phyloP scores from a whole-genome alignment of 768 basidiomycete species.

The Suillus subaureus region DNA sequence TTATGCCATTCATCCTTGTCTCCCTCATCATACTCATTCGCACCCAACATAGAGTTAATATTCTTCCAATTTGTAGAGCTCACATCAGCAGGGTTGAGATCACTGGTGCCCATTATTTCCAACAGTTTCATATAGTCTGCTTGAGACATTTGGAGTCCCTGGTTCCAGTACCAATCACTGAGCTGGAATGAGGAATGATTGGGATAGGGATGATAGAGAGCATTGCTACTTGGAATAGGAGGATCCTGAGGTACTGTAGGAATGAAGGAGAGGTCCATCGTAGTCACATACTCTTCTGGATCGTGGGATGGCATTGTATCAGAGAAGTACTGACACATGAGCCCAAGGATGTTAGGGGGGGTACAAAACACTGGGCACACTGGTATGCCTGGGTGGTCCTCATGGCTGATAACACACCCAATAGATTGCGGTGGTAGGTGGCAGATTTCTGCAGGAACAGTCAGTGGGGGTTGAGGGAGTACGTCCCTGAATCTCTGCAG shows the following conservation, averaged over 20 bases:
- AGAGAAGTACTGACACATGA: neutral
- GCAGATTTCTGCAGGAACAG: too few relatives aligned
- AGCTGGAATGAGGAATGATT: too few relatives aligned
- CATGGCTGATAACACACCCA: too few relatives aligned
- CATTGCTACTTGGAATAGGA: neutral
- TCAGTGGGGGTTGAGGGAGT: slow-evolving; percentile 6
- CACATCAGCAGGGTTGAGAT: too few relatives aligned
- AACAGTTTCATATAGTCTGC: too few relatives aligned
- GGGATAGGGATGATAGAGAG: too few relatives aligned
- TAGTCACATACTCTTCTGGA: neutral
- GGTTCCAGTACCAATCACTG: too few relatives aligned
- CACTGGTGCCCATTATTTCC: too few relatives aligned
- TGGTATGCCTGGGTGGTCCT: too few relatives aligned
- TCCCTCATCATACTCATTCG: neutral
- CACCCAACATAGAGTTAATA: neutral
- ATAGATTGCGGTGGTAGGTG: too few relatives aligned
- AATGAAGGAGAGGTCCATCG: neutral
- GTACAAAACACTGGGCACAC: neutral
- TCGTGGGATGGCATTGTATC: neutral
- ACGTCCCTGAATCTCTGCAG: slow-evolving; percentile 9
- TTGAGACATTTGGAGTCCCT: neutral
- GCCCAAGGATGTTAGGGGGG: neutral
- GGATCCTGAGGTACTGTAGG: too few relatives aligned
- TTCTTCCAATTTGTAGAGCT: neutral
- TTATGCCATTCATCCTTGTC: neutral